Conservation (phyloP, 176 grass and related monocot genomes). For the Oryza glumipatula region DNA sequence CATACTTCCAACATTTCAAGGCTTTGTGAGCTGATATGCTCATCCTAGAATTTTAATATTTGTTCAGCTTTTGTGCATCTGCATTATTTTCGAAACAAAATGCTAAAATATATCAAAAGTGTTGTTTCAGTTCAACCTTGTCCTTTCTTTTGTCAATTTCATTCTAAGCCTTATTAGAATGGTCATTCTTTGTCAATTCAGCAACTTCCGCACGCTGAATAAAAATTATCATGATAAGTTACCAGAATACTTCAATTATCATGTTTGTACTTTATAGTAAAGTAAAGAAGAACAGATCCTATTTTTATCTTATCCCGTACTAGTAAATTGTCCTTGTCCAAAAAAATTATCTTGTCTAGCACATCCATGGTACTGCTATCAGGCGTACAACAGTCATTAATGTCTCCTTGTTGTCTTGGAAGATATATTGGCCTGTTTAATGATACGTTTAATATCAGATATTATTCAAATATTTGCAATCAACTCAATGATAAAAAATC, state of each 20-base stretch:
- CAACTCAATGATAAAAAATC: no score
- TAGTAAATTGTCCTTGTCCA: no score
- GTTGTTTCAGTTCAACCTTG: slow-evolving; percentile 52
- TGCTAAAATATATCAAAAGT: not conserved
- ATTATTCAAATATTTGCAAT: no score
- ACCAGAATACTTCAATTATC: not conserved
- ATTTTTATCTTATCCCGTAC: no score
- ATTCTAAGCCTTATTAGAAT: slow-evolving; percentile 38
- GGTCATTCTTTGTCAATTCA: slow-evolving; percentile 37
- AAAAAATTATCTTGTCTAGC: not conserved
- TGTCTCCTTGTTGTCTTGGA: slow-evolving; percentile 2
- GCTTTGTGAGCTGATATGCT: slow-evolving; percentile 58
- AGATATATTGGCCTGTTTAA: slow-evolving; percentile 47
- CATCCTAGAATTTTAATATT: slow-evolving; percentile 49
- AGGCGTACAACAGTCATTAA: slow-evolving; percentile 9
- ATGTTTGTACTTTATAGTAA: no score
- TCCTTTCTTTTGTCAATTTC: slow-evolving; percentile 42
- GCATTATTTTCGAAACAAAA: slow-evolving; percentile 19
- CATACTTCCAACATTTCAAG: slow-evolving; percentile 90
- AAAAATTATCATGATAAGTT: slow-evolving; percentile 15
- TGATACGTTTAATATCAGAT: not conserved
- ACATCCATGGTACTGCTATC: slow-evolving; percentile 12
- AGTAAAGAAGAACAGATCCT: no score
- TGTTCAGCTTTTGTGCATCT: slow-evolving; percentile 33
- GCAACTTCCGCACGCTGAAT: slow-evolving; percentile 47